Evolutionary conservation across 2,329 filamentous ascomycete genomes (phyloP).

Genomic region (Sarocladiaceae sp.): DNA sequence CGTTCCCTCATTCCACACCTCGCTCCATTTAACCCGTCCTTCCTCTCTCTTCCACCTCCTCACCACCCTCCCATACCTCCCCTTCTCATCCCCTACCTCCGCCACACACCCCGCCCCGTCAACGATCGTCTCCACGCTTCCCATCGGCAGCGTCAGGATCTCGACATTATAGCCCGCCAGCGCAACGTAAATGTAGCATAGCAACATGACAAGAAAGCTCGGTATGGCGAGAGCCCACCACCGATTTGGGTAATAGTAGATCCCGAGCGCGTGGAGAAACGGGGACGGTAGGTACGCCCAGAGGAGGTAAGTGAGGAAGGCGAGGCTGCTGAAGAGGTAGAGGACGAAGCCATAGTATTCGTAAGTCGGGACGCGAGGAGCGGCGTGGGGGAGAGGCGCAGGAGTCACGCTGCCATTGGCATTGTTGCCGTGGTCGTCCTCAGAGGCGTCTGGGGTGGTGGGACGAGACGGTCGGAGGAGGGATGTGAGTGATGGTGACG

Average conservation of each 20-base stretch:
- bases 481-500: constrained; percentile 86
- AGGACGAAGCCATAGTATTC: constrained; percentile 99
- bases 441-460: constrained; percentile 85
- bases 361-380: constrained; percentile 95
- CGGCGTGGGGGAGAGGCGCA: constrained; percentile 76
- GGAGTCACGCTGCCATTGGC: constrained; percentile 35
- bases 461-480: constrained; percentile 86
- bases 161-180: constrained; percentile 87
- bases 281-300: constrained; percentile 92
- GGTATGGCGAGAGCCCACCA: constrained; percentile 97
- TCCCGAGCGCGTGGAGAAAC: constrained; percentile 85
- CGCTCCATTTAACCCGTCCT: constrained; percentile 57
- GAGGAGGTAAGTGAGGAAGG: constrained; percentile 65
- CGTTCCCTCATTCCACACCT: constrained; percentile 84
- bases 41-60: constrained; percentile 30
- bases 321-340: constrained; percentile 80
- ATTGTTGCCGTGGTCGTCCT: constrained; percentile 60
- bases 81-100: constrained; percentile 16
- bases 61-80: constrained; percentile 22
- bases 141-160: constrained; percentile 75
- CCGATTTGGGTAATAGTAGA: constrained; percentile 93
- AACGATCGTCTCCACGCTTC: constrained; percentile 79
- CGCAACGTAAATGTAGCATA: constrained; percentile 92
- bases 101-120: constrained; percentile 86
- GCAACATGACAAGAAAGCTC: constrained; percentile 77